Evolutionary conservation across 495 filamentous ascomycete genomes (phyloP), one percentile per base, ranked within the genome.

Genomic region (Trichoderma orchidacearum): DNA sequence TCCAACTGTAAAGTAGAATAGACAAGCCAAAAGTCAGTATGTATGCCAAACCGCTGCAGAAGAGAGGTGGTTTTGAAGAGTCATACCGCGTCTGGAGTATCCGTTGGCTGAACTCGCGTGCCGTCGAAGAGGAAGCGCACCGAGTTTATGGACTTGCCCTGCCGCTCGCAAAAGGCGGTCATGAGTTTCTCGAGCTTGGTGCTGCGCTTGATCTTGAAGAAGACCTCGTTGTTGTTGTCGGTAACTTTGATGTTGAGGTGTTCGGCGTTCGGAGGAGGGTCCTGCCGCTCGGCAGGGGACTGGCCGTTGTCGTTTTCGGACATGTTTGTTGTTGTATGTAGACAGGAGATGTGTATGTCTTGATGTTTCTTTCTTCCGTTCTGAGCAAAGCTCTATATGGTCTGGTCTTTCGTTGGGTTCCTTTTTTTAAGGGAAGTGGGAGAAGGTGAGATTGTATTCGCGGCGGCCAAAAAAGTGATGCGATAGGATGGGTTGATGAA

Each of bases 231-330:
- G 75, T 99, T 96, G 74, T 95, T 96, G 62, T 99, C 94, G 0
- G 94, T 97, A n/a, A 99, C 94, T 67, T 99, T 99, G 78, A 99
- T 97, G 70, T 99, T 99, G 7, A 99, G 77, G 69, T 99, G 94
- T 70, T 97, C 94, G 32, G 69, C 72, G 25, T 78, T 71, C 41
- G 59, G 63, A 11, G 63, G 60, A 30, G 60, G 61, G 30, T 65
- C 66, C 55, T 59, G 63, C 36, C 72, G 71, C 13, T 78, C 79
- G 56, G 80, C 80, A 32, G 77, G 76, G 36, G 84, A 80, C 56
- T 78, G 83, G 36, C 76, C 77, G 60, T 76, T 76, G 27, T 76
- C 75, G 59, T 73, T 68, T 57, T 77, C 75, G 53, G 76, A 79
- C 76, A 81, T 84, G 61, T 65, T 80, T 60, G 59, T 36, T 25